Percentiles rank a stretch among this genome's conserved stretches.
Evolutionary conservation across 2,329 filamentous ascomycete genomes (phyloP).

Genomic region (Claviceps humidiphila): DNA sequence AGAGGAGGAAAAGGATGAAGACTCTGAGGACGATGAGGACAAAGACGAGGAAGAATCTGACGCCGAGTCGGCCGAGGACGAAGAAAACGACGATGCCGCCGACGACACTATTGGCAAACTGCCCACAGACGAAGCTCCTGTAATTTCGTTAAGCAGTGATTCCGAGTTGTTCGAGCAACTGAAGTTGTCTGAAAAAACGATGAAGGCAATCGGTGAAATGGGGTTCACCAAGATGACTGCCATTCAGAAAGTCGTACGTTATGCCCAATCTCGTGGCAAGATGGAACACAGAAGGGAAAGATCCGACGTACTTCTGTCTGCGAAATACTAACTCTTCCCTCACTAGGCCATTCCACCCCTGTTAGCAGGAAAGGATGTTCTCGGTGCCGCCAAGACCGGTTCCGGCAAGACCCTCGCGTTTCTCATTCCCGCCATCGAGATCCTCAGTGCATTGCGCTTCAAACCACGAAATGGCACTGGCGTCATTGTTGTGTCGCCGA

Average conservation of each 20-base stretch:
- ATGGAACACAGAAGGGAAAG: not conserved
- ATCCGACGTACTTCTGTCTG: not conserved
- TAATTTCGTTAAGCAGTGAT: conserved; percentile 44
- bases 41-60: conserved; percentile 13
- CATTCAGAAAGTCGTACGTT: conserved; percentile 57
- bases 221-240: conserved; percentile 91
- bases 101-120: conserved; percentile 19
- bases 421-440: conserved; percentile 85
- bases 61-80: conserved; percentile 3
- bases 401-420: conserved; percentile 94
- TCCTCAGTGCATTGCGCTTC: conserved; percentile 79
- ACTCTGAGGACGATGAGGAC: conserved; percentile 10
- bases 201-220: conserved; percentile 82
- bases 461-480: conserved; percentile 91
- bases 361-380: conserved; percentile 78
- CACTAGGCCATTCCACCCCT: conserved; percentile 63
- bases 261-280: not conserved
- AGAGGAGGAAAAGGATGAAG: conserved; percentile 12
- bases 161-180: conserved; percentile 67
- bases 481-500: conserved; percentile 85
- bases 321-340: not conserved
- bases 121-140: conserved; percentile 26
- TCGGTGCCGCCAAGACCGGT: conserved; percentile 91
- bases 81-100: conserved; percentile 11
- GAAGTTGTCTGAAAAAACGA: conserved; percentile 75